Conservation (phyloP, 2,329 filamentous ascomycete species). For the Chaetothyriales sp. region DNA sequence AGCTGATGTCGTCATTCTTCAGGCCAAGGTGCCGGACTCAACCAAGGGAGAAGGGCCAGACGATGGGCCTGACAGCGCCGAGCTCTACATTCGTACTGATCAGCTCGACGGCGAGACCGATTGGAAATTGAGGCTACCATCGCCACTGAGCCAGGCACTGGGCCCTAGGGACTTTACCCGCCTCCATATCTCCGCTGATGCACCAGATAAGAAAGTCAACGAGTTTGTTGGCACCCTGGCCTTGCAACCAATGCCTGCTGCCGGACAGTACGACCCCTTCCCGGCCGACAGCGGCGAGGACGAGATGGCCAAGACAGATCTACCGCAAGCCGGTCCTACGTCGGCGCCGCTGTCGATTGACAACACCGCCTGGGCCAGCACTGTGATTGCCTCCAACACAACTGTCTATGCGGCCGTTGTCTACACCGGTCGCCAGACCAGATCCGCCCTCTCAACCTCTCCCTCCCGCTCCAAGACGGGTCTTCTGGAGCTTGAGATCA, state of each 20-base stretch:
- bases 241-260: conserved; percentile 41
- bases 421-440: conserved; percentile 87
- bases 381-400: conserved; percentile 84
- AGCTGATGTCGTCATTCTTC: conserved; percentile 75
- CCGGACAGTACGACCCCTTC: conserved; percentile 20
- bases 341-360: conserved; percentile 75
- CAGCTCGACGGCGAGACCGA: conserved; percentile 96
- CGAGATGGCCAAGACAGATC: conserved; percentile 5
- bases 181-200: conserved; percentile 61
- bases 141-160: conserved; percentile 69
- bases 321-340: conserved; percentile 8
- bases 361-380: conserved; percentile 98
- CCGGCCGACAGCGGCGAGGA: conserved; percentile 8
- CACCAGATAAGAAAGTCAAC: conserved; percentile 86
- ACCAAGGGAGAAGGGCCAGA: conserved; percentile 16
- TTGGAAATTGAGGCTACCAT: conserved; percentile 88
- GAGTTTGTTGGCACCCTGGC: conserved; percentile 86
- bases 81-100: conserved; percentile 94
- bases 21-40: conserved; percentile 54
- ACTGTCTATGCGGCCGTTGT: conserved; percentile 78
- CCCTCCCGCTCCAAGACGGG: conserved; percentile 88
- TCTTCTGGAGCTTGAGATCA: conserved; percentile 88
- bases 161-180: conserved; percentile 52
- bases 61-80: conserved; percentile 24
- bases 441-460: conserved; percentile 83